Base-by-base conservation (phyloP, 768 basidiomycete species). In the Dioszegia aurantiaca region DNA sequence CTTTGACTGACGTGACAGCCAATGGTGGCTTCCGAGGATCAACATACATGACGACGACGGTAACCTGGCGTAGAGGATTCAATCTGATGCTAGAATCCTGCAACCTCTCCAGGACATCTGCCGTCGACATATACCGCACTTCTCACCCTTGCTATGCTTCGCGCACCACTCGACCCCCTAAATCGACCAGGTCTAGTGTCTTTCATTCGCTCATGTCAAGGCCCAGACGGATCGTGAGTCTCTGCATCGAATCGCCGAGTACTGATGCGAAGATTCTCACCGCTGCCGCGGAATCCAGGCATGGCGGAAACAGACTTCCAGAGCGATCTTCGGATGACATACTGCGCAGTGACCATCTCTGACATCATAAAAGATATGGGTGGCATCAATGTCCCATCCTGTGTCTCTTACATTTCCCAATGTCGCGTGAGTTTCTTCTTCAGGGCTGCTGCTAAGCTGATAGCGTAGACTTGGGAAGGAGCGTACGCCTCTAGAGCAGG, bases 41-140 rank as follows among this genome's bases (percentile, higher is more conserved):
- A 40, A 80, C 86, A 16, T 90, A 84, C 67, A 86, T 88, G 83
- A 84, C 83, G 9, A 69, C 58, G 16, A 26, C 46, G 36, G 65
- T 64, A 53, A 31, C n/a, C n/a, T n/a, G n/a, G 69, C 28, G 16
- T 24, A 12, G 23, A 36, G 6, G 16, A 47, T 30, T 45, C 16
- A 19, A 23, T 3, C 42, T 42, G 48, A 30, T 48, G 30, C 16
- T 21, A 69, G 65, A 61, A 62, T 28, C 45, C 42, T 4, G 39
- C 57, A 23, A 63, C 66, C 64, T 62, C 60, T 53, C 81, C 83
- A 17, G 88, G 89, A 0, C 87, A 97, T 74, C 79, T 97, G 16
- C 90, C 95, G 55, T 89, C 91, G 83, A 92, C 93, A 8, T 99
- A 98, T 69, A 90, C 91, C 0, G 90, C 92, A 0, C 73, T 99